Evolutionary conservation across 805 yeast genomes (phyloP), one percentile per base, ranked within the genome.

Genomic region (Starmerella apis): DNA sequence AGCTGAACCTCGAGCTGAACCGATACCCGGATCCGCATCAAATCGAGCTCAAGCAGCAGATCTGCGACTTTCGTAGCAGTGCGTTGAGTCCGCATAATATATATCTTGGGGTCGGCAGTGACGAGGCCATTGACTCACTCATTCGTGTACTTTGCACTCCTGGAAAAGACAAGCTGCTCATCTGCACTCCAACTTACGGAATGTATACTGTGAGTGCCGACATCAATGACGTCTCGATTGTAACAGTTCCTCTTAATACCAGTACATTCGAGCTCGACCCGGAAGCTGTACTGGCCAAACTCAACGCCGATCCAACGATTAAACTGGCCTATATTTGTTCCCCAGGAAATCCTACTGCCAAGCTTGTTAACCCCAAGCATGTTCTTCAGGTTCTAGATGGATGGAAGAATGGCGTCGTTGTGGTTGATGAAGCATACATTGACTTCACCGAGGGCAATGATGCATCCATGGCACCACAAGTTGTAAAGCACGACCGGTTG

Each of bases 11-110:
- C 56, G 81, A 80, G 44, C 77, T 92, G 59, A 81, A 92, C 70
- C 75, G 98, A 61, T 92, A 92, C 65, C 98, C 98, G 16, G 98
- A 92, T 61, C 98, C 98, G 9, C 96, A 92, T 68, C 97, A 90
- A 62, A 51, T 76, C 6, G 81, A 73, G 30, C 73, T 92, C 59
- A 92, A 92, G 63, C 69, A 75, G 54, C 79, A 79, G 56, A 71
- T 90, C 45, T 78, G 84, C 44, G 71, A 77, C 35, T 82, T 82
- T 62, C 75, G 98, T 56, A 87, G 86, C 63, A 54, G 63, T 1
- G 71, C 63, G 3, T 63, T 85, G 54, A 67, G 70, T 1, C 76
- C 83, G 0, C 82, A 72, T 6, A 92, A 92, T 66, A 61, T 92
- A 28, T 87, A 94, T 63, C 73, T 92, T 30, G 98, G 98, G 39